These are phyloP conservation scores for Scenedesmus sp. DNA, from an alignment of 163 green algal species.

Conservation along the genomic window DNA sequence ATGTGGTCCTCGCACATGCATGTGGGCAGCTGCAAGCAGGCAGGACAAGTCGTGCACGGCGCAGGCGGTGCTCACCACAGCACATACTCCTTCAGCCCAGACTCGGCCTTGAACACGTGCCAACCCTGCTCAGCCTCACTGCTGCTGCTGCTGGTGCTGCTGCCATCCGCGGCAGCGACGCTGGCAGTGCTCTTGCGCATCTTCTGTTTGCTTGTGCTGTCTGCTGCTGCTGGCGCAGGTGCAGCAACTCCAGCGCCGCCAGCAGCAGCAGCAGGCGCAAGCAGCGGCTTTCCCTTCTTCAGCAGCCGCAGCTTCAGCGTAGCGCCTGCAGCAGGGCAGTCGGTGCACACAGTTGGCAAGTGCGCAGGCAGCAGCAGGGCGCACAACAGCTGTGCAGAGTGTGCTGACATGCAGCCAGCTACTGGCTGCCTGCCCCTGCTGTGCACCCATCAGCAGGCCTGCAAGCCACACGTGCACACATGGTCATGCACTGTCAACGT, in stretches of 20 bases:
- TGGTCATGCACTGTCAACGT: neutral
- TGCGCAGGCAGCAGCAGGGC: neutral
- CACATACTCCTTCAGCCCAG: slow-evolving; percentile 90
- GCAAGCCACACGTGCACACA: neutral
- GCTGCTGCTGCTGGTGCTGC: slow-evolving; percentile 22
- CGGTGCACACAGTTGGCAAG: neutral
- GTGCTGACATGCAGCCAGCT: no score
- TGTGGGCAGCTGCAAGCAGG: no score
- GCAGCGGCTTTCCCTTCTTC: slow-evolving; percentile 24
- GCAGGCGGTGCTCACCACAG: slow-evolving; percentile 55
- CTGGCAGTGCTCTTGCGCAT: neutral
- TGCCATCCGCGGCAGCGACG: neutral
- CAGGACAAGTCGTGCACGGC: neutral
- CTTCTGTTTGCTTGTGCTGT: neutral
- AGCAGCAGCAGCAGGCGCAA: neutral
- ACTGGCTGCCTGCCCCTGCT: neutral
- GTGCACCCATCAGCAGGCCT: neutral
- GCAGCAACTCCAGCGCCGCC: neutral
- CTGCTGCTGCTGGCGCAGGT: neutral
- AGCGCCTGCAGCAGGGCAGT: neutral
- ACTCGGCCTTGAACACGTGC: slow-evolving; percentile 83
- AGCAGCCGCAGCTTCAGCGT: slow-evolving; percentile 23
- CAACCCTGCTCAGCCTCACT: slow-evolving; percentile 59
- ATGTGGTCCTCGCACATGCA: no score
- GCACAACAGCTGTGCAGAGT: neutral